Evolutionary conservation across 495 filamentous ascomycete species (phyloP).

Genomic region (Aspergillus steynii): DNA sequence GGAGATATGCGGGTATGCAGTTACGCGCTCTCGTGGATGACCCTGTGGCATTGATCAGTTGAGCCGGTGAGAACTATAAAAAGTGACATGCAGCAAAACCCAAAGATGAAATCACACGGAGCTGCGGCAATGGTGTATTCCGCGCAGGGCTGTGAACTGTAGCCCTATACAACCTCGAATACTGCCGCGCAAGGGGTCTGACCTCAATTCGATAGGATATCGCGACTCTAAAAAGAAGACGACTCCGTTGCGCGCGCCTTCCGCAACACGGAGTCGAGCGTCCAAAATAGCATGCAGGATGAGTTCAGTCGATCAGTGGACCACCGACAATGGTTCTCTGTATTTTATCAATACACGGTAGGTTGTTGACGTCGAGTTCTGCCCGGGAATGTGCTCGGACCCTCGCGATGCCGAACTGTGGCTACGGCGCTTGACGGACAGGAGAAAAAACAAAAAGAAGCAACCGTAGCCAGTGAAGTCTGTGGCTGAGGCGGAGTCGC

Average conservation of each 20-base stretch:
- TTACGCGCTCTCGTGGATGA: background rate
- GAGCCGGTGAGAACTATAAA: background rate
- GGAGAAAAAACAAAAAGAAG: slow-evolving; percentile 5
- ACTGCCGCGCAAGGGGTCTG: no score
- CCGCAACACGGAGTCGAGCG: background rate
- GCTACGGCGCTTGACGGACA: slow-evolving; percentile 1
- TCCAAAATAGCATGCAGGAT: background rate
- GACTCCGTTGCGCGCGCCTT: background rate
- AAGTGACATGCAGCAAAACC: background rate
- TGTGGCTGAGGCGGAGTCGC: slow-evolving; percentile 29
- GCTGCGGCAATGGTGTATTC: no score
- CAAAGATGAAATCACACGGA: background rate
- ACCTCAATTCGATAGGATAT: background rate
- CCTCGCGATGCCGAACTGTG: background rate
- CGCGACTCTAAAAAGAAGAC: background rate
- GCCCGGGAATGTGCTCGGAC: background rate
- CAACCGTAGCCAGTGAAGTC: slow-evolving; percentile 9
- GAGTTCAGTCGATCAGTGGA: background rate
- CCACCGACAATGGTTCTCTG: background rate
- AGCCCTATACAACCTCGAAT: background rate
- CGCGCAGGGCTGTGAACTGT: background rate
- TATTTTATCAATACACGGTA: background rate
- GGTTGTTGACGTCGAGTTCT: background rate
- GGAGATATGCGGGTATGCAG: background rate
- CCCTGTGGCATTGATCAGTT: background rate